phyloP scores from a whole-genome alignment of 2,329 filamentous ascomycete species.

The Aureobasidium vineae region DNA sequence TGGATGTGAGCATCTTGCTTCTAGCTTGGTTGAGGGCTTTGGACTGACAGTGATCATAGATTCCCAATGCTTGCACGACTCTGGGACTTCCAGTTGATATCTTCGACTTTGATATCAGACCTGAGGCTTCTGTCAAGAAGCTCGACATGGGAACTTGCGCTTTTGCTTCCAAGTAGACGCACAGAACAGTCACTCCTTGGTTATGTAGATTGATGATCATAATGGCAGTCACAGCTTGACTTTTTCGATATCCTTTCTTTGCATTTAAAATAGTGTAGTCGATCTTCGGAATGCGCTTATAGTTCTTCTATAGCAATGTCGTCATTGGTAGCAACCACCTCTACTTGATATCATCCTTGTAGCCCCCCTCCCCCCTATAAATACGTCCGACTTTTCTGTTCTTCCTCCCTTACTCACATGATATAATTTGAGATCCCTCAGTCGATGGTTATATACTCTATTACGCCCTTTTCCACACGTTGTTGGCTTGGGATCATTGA shows the following conservation, averaged over 20 bases:
- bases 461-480: neutral
- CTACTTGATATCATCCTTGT: neutral
- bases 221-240: neutral
- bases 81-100: slow-evolving; percentile 88
- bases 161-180: slow-evolving; percentile 47
- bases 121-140: slow-evolving; percentile 59
- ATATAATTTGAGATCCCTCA: neutral
- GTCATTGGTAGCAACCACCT: neutral
- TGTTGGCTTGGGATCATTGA: neutral
- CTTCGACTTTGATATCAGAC: slow-evolving; percentile 88
- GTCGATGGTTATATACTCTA: neutral
- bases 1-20: slow-evolving; percentile 53
- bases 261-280: neutral
- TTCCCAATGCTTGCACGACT: slow-evolving; percentile 88
- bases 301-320: neutral
- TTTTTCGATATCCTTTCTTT: neutral
- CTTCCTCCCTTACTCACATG: neutral
- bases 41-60: slow-evolving; percentile 39
- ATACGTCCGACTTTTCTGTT: neutral
- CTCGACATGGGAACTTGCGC: slow-evolving; percentile 71
- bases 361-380: neutral
- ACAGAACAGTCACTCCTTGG: neutral
- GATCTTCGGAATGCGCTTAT: neutral
- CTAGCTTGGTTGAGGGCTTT: slow-evolving; percentile 30
- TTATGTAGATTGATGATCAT: neutral